These are phyloP conservation scores for Eimeria sp. DNA, from an alignment of 169 alveolate genomes.

Conservation along the genomic window DNA sequence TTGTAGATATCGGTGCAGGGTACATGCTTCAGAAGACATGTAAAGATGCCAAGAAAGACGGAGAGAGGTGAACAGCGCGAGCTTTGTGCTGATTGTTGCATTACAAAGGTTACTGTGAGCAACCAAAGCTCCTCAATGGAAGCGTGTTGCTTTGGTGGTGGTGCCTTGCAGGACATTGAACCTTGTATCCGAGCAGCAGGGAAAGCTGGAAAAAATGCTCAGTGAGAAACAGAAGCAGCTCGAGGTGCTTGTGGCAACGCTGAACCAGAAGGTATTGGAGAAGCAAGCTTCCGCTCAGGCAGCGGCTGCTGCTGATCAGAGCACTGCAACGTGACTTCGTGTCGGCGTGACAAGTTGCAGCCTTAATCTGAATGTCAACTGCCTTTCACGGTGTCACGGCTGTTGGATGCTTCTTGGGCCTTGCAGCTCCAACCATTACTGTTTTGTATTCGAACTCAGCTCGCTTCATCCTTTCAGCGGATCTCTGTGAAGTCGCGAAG, in stretches of 20 bases:
- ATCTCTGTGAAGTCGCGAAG: background rate
- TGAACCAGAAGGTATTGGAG: conserved; percentile 57
- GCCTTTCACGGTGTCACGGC: background rate
- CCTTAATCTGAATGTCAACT: background rate
- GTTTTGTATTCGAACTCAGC: background rate
- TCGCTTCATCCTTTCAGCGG: background rate
- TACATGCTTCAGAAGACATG: conserved; percentile 73
- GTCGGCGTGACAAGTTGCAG: background rate
- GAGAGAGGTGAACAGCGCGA: conserved; percentile 43
- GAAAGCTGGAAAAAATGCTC: conserved; percentile 64
- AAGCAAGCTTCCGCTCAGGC: conserved; percentile 64
- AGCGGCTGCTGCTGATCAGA: conserved; percentile 37
- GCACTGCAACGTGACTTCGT: conserved; percentile 25
- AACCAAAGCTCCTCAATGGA: background rate
- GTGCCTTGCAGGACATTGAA: conserved; percentile 35
- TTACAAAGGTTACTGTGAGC: background rate
- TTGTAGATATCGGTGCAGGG: conserved; percentile 82
- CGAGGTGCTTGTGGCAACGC: conserved; percentile 60
- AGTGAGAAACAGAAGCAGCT: conserved; percentile 72
- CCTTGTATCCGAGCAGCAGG: conserved; percentile 73
- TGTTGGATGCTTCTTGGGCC: background rate
- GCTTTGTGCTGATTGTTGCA: background rate
- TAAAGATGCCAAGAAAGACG: conserved; percentile 71
- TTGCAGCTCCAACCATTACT: background rate
- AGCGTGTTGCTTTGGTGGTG: background rate